A percentile compares a stretch with the other conserved stretches of the same genome.
These are phyloP conservation scores for Peronospora farinosa DNA, from an alignment of 352 stramenopile species.

Conservation along the genomic window DNA sequence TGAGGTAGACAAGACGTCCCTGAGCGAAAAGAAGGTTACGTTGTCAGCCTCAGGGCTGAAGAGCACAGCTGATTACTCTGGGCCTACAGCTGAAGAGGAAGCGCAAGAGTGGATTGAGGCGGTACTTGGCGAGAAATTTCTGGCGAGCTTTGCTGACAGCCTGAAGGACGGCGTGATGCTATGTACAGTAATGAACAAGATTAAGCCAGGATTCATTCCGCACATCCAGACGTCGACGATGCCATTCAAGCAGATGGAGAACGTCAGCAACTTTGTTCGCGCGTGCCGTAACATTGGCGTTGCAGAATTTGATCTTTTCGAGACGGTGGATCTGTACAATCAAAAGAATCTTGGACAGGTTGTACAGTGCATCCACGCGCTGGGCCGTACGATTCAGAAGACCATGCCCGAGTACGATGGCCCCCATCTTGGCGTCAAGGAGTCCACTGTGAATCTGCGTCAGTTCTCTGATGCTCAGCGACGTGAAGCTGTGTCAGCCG, in stretches of 20 bases:
- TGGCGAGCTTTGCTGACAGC: constrained; percentile 59
- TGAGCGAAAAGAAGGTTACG: constrained; percentile 25
- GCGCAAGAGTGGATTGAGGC: constrained; percentile 76
- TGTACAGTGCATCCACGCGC: constrained; percentile 76
- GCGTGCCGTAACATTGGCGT: constrained; percentile 79
- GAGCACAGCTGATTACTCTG: constrained; percentile 24
- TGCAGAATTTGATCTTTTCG: constrained; percentile 85
- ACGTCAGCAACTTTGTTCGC: constrained; percentile 78
- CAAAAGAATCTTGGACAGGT: constrained; percentile 84
- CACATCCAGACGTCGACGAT: constrained; percentile 62
- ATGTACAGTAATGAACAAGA: constrained; percentile 72
- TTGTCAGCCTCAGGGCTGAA: constrained; percentile 39
- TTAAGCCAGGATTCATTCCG: constrained; percentile 49
- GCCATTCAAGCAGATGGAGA: constrained; percentile 90
- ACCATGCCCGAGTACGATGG: constrained; percentile 64
- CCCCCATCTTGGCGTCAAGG: constrained; percentile 65
- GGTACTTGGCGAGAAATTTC: constrained; percentile 63
- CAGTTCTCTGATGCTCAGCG: constrained; percentile 62
- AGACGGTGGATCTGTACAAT: constrained; percentile 87
- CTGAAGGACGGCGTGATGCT: constrained; percentile 77
- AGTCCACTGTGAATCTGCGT: constrained; percentile 59
- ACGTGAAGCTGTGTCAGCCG: constrained; percentile 45
- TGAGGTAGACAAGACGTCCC: constrained; percentile 32
- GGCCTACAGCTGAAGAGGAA: constrained; percentile 49
- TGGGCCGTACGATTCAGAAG: constrained; percentile 72